These are phyloP conservation scores for Wickerhamiella allomyrinae DNA, from an alignment of 805 yeast genomes.

Conservation along the genomic window DNA sequence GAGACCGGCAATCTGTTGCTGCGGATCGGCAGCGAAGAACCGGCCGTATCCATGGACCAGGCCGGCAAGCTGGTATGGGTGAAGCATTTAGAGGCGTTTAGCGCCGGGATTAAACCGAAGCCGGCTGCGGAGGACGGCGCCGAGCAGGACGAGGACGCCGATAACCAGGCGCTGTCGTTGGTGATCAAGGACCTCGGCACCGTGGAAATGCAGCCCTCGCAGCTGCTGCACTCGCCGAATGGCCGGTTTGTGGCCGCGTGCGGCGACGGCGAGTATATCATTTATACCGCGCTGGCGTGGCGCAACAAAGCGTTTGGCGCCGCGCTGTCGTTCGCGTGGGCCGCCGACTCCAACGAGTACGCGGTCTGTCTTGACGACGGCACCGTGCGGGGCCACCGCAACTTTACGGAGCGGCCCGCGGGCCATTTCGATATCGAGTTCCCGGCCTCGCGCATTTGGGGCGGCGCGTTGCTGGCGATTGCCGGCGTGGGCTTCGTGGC, in stretches of 20 bases:
- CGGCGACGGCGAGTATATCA: constrained; percentile 95
- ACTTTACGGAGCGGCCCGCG: constrained; percentile 64
- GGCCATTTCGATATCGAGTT: constrained; percentile 46
- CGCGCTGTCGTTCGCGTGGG: constrained; percentile 90
- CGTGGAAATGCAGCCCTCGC: constrained; percentile 82
- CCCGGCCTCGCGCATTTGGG: constrained; percentile 63
- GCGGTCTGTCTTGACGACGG: constrained; percentile 65
- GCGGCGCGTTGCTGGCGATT: constrained; percentile 81
- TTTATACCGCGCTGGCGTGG: constrained; percentile 96
- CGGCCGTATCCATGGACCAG: constrained; percentile 83
- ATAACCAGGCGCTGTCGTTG: constrained; percentile 34
- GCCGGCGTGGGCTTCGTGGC: constrained; percentile 65
- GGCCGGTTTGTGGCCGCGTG: constrained; percentile 94
- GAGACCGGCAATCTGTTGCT: constrained; percentile 88
- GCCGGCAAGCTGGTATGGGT: constrained; percentile 87
- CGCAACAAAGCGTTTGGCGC: constrained; percentile 86
- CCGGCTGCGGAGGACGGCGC: constrained; percentile 72
- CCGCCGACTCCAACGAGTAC: constrained; percentile 72
- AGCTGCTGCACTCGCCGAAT: constrained; percentile 83
- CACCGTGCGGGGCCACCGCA: constrained; percentile 57
- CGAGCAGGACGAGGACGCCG: constrained; percentile 19
- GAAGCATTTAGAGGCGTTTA: constrained; percentile 77
- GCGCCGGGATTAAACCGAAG: constrained; percentile 59
- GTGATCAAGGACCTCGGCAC: constrained; percentile 86
- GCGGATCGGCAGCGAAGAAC: constrained; percentile 87